Evolutionary conservation across 1,284 basidiomycete genomes (phyloP).

Genomic region (Moesziomyces sp.): DNA sequence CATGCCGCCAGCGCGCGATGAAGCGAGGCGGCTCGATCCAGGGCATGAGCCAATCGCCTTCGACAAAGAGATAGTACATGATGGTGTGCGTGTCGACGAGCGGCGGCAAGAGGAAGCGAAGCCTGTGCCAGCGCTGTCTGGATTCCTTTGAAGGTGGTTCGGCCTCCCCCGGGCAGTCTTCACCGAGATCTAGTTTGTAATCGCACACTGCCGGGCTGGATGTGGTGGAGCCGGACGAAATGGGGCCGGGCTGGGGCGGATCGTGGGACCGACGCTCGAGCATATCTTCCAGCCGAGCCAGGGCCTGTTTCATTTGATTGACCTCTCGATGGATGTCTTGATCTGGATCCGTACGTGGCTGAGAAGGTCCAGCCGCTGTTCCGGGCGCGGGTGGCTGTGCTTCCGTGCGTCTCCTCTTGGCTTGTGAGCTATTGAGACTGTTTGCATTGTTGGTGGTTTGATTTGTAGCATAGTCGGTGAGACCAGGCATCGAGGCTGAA

Average conservation of each 20-base stretch:
- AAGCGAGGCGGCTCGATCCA: constrained; percentile 19
- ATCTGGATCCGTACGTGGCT: not conserved
- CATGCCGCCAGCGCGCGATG: constrained; percentile 26
- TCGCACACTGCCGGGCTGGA: not conserved
- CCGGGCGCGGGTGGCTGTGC: not conserved
- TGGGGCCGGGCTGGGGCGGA: too few species aligned
- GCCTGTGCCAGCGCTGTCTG: constrained; percentile 21
- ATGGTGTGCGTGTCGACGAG: constrained; percentile 34
- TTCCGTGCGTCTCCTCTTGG: constrained; percentile 16
- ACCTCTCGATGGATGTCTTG: constrained; percentile 16
- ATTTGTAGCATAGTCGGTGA: not conserved
- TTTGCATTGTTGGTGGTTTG: not conserved
- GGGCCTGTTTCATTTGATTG: constrained; percentile 19
- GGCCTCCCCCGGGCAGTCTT: constrained; percentile 13
- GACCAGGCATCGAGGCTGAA: constrained; percentile 13
- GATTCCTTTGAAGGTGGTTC: constrained; percentile 17
- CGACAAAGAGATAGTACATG: constrained; percentile 27
- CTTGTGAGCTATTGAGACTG: constrained; percentile 1
- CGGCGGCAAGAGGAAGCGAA: constrained; percentile 22
- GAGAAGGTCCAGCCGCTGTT: not conserved
- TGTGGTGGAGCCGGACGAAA: not conserved
- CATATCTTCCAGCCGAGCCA: constrained; percentile 23
- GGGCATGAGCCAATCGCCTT: constrained; percentile 31
- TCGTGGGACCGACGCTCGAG: constrained; percentile 3
- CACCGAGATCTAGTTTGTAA: constrained; percentile 6